Base-by-base conservation (phyloP, 2,329 filamentous ascomycete genomes). In the Trichoderma sp. region DNA sequence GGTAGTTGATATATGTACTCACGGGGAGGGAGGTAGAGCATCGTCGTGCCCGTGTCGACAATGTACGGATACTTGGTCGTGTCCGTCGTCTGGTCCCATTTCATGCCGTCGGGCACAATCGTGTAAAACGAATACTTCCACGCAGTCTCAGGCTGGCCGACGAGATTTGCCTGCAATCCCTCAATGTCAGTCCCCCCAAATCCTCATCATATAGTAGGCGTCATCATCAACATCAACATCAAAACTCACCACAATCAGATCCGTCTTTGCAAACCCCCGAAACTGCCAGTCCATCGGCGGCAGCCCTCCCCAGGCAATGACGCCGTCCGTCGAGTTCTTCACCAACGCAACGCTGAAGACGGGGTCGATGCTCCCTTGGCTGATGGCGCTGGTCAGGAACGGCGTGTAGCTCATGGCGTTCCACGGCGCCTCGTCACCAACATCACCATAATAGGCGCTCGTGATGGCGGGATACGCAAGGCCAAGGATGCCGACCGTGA, bases 111-210 rank as follows among this genome's bases (percentile, higher is more conserved):
- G 0, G 86, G 86, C 65, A 89, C 82, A 74, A 89, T 85, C 21
- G 88, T 89, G 78, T 90, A 90, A 79, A 88, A 89, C 3, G 88
- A 89, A 75, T 87, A 86, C 75, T 85, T 80, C 81, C 82, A 87
- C 1, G 85, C 81, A 6, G 86, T 85, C 73, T 82, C 82, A 2
- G 82, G 79, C 24, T 83, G 79, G 6, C 80, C 80, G 18, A 82
- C 83, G 41, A 89, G 81, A 66, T 87, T 86, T 59, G 86, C 85
- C 88, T 89, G 66, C 6, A 31, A 31, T 3, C 66, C 11, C 9
- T 3, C 27, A 41, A 53, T 6, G 35, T 71, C 24, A 33, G 59
- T 50, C 6, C 7, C 12, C 21, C 35, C 35, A 38, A 21, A 1
- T 33, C 16, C 29, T 8, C 38, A 64, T 27, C n/a, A 27, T 14